Evolutionary conservation across 495 filamentous ascomycete species (phyloP).

Genomic region (Podospora pseudopauciseta): DNA sequence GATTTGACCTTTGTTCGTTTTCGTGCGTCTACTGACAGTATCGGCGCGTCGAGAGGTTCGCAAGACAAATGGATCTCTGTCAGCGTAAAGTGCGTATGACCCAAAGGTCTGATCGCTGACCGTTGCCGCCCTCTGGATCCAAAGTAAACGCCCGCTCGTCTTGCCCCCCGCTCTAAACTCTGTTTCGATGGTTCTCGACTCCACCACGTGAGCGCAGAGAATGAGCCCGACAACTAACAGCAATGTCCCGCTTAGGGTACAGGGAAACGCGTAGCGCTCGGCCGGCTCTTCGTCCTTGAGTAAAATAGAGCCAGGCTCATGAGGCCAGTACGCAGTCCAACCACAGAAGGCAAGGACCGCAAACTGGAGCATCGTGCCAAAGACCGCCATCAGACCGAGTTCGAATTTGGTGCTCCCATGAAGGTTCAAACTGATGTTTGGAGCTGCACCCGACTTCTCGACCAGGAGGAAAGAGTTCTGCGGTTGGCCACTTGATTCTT

Average conservation of each 20-base stretch:
- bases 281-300: background rate
- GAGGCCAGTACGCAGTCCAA: background rate
- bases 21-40: too few species aligned
- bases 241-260: conserved; percentile 8
- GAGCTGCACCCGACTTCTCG: background rate
- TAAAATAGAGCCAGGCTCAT: background rate
- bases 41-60: conserved; percentile 2
- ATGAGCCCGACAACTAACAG: conserved; percentile 6
- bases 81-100: conserved; percentile 6
- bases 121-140: conserved; percentile 6
- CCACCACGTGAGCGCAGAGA: conserved; percentile 9
- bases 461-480: background rate
- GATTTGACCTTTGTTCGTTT: background rate
- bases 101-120: conserved; percentile 13
- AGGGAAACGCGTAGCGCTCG: conserved; percentile 11
- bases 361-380: conserved; percentile 8
- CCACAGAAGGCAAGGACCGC: conserved; percentile 6
- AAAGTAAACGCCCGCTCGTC: conserved; percentile 2
- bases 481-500: background rate
- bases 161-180: background rate
- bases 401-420: conserved; percentile 4
- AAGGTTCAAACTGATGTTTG: conserved; percentile 11
- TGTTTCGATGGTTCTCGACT: conserved; percentile 5
- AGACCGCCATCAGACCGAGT: background rate
- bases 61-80: background rate